A percentile compares a stretch with the other conserved stretches of the same genome.
Conservation (phyloP, 106 monocot genomes). For the Dioscorea alata region DNA sequence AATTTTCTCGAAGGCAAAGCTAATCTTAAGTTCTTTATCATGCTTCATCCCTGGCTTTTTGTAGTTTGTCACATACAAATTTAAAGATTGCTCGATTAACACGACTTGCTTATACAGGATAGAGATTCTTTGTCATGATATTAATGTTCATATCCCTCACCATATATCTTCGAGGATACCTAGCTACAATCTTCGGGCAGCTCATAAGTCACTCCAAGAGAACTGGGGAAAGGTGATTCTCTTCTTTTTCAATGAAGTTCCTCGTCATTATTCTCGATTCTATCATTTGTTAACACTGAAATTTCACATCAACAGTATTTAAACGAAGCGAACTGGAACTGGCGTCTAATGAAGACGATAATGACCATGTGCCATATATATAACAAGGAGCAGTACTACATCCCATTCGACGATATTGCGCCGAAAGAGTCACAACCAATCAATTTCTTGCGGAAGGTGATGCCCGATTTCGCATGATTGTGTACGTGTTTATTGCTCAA, state of each 20-base stretch:
- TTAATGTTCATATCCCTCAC: conserved; percentile 92
- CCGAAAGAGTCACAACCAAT: conserved; percentile 68
- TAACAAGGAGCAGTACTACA: conserved; percentile 63
- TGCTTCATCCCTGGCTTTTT: background rate
- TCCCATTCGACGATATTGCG: conserved; percentile 64
- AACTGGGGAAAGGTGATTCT: conserved; percentile 84
- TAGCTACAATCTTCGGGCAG: conserved; percentile 79
- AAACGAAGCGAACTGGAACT: conserved; percentile 87
- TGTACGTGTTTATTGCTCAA: background rate
- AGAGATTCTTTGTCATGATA: conserved; percentile 93
- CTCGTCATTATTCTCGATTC: background rate
- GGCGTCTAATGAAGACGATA: conserved; percentile 99
- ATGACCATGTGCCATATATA: conserved; percentile 92
- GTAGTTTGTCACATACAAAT: background rate
- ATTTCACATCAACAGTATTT: conserved; percentile 42
- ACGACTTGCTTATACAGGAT: conserved; percentile 43
- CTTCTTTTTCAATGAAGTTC: background rate
- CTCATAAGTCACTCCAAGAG: conserved; percentile 71
- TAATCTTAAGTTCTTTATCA: background rate
- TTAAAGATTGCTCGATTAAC: background rate
- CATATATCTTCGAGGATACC: conserved; percentile 93
- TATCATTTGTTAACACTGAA: background rate
- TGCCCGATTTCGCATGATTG: conserved; percentile 68
- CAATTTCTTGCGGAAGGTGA: conserved; percentile 51
- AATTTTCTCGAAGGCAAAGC: no score